Evolutionary conservation across 768 basidiomycete species (phyloP).

Genomic region (Podaxis sp.): DNA sequence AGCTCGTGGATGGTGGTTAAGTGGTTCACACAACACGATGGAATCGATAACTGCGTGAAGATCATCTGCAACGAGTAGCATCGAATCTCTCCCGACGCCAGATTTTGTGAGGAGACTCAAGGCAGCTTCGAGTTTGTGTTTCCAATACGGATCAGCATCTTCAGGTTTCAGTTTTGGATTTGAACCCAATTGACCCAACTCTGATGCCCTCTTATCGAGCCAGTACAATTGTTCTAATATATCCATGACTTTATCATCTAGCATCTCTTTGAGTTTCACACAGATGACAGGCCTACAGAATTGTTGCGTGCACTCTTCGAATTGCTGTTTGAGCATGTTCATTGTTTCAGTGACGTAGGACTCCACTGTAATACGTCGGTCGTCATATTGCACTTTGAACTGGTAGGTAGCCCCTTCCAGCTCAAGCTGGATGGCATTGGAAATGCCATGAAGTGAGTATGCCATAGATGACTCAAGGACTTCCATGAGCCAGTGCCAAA

Average conservation of each 20-base stretch:
- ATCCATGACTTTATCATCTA: conserved; percentile 97
- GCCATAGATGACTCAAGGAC: conserved; percentile 98
- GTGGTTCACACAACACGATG: conserved; percentile 86
- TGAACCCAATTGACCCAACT: conserved; percentile 68
- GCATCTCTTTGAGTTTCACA: conserved; percentile 83
- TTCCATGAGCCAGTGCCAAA: conserved; percentile 91
- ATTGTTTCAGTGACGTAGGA: conserved; percentile 98
- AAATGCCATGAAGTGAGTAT: conserved; percentile 90
- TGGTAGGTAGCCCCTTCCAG: conserved; percentile 97
- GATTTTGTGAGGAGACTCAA: conserved; percentile 92
- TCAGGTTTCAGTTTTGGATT: conserved; percentile 71
- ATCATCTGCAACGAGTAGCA: conserved; percentile 92
- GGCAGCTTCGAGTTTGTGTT: conserved; percentile 94
- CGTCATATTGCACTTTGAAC: conserved; percentile 99
- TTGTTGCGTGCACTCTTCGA: conserved; percentile 80
- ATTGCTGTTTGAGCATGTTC: conserved; percentile 86
- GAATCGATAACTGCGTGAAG: conserved; percentile 87
- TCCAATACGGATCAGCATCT: conserved; percentile 89
- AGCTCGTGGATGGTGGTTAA: conserved; percentile 85
- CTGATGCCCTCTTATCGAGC: conserved; percentile 83
- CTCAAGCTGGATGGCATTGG: conserved; percentile 95
- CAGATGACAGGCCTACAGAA: conserved; percentile 91
- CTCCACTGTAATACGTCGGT: conserved; percentile 90
- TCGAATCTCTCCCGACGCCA: conserved; percentile 92
- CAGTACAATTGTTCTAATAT: conserved; percentile 97